Base-by-base conservation (phyloP, 768 basidiomycete genomes). In the Cystofilobasidium capitatum region DNA sequence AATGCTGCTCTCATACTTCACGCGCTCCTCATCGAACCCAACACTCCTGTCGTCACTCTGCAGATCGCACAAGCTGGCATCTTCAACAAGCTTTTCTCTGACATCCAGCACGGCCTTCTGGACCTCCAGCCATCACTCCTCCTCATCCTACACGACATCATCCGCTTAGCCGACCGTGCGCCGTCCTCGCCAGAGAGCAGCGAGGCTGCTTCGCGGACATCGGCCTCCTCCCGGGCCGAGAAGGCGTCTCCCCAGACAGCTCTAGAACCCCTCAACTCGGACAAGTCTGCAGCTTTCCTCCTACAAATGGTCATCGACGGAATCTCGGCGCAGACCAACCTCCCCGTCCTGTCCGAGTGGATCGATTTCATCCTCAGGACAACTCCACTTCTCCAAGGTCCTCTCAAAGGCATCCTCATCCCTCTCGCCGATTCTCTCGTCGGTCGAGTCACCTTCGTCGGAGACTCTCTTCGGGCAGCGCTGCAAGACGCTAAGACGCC, bases 361-460 rank as follows among this genome's bases (percentile, higher is more conserved):
- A 81, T 98, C 33, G 94, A 98, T 75, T 98, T 99, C 75, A 82
- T 97, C 68, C 82, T 94, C 63, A 89, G 89, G 85, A 89, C 91
- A 0, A 79, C 93, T 22, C 86, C 90, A 5, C 89, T 91, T 71
- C 89, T 91, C 74, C 87, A 88, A 66, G 85, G 85, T 24, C 79
- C 83, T 2, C 79, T 89, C 1, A 84, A 86, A 61, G 79, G 82
- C 13, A 81, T 86, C 40, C 80, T 94, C 29, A 79, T 83, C 3
- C 86, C 91, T 2, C 80, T 98, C 35, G 86, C 83, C 69, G 90
- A 90, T 69, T 88, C 88, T 72, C 75, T 94, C 69, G 87, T 88
- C 73, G 80, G 82, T 45, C 89, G 91, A 70, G n/a, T 60, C 5
- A 16, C 36, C 17, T 14, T 26, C 8, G 35, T 60, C 2, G 58